Evolutionary conservation across 148 eudicot genomes (phyloP), one percentile per base, ranked within the genome.

Genomic region (Heliosperma pusillum): DNA sequence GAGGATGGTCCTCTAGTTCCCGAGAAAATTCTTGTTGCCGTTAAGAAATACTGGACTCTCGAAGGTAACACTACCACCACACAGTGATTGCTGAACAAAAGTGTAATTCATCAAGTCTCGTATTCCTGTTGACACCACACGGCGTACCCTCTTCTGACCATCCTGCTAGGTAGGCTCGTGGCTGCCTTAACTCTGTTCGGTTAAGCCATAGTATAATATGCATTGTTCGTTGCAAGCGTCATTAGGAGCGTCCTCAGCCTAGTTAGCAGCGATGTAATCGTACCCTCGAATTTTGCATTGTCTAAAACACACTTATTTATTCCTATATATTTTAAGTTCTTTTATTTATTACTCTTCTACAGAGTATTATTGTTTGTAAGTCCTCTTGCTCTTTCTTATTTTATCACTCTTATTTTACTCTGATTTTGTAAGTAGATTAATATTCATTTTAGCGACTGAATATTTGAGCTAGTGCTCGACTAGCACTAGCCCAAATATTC

Each of bases 1-100:
- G 98, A 95, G 71, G 96, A 95, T 21, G 98, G 98, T 20, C 97
- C 98, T 70, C 88, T 90, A 62, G 85, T 89, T 66, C 80, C 92
- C 0, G 91, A 95, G 85, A 95, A 95, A 80, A 77, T 95, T 50
- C 79, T 95, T 58, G 74, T 95, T 78, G 97, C 96, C 2, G 98
- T 95, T 19, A 95, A 95, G 82, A 87, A 83, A 58, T 95, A 95
- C 72, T 95, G 98, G 98, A 89, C 87, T 47, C 76, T 72, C 0
- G 93, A 82, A 53, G 83, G 75, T 72, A 93, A 91, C 88, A 80
- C 84, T 75, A 91, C 98, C 71, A 88, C 95, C 63, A 57, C 81
- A 1, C 84, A 71, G 66, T 88, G 79, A 82, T 69, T 24, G 73
- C 26, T 15, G 30, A 25, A 62, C 16, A 20, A 11, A 63, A 62